A percentile compares a stretch with the other conserved stretches of the same genome.
Conservation (phyloP, 768 basidiomycete species). For the Lenzites betulinus region DNA sequence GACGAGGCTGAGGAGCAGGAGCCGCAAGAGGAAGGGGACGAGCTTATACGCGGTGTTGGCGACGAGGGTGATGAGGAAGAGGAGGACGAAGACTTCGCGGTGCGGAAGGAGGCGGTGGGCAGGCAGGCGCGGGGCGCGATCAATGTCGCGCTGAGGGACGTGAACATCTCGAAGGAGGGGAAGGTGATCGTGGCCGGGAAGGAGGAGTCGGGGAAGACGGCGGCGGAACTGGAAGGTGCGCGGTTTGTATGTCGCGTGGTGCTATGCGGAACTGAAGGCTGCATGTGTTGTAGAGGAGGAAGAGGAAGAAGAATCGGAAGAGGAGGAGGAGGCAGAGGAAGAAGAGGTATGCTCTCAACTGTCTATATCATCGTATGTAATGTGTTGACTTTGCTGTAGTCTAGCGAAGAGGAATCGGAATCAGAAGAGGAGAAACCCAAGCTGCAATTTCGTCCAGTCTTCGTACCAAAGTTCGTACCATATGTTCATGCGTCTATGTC, state of each 20-base stretch:
- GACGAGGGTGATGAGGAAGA: conserved; percentile 45
- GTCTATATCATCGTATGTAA: conserved; percentile 6
- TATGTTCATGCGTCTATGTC: not conserved
- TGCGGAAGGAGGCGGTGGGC: conserved; percentile 26
- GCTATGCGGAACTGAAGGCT: not conserved
- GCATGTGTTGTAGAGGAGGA: conserved; percentile 24
- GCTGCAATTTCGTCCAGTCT: conserved; percentile 86
- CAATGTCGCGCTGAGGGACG: conserved; percentile 76
- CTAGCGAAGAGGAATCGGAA: conserved; percentile 80
- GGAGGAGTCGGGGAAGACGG: conserved; percentile 77
- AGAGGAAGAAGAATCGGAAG: conserved; percentile 51
- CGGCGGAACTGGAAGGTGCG: conserved; percentile 29
- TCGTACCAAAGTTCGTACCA: conserved; percentile 83
- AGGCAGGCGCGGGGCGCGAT: conserved; percentile 51
- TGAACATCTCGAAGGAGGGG: conserved; percentile 78
- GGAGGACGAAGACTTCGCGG: conserved; percentile 31
- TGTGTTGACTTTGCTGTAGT: conserved; percentile 45
- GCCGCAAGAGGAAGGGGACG: conserved; percentile 52
- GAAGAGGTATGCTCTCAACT: conserved; percentile 46
- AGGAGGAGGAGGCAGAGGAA: conserved; percentile 38
- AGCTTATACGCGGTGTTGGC: conserved; percentile 60
- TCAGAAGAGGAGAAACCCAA: conserved; percentile 74
- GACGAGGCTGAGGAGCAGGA: conserved; percentile 57
- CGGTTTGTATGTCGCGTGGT: not conserved
- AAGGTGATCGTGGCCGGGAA: conserved; percentile 79